Base-by-base conservation (phyloP, 108 stramenopile genomes). In the Fistulifera pelliculosa region DNA sequence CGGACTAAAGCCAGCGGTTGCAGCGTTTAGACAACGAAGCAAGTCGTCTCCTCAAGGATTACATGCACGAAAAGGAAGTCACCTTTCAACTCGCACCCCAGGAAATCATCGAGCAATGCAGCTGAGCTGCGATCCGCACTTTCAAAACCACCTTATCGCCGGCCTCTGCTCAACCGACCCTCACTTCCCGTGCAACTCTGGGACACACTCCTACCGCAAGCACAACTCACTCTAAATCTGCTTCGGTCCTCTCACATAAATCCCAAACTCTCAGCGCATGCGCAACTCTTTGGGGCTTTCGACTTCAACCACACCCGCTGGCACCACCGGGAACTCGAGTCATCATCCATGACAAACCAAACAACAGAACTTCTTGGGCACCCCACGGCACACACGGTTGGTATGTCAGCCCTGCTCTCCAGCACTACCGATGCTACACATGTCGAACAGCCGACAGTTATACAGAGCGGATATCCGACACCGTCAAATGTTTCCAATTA, bases 101-200 rank as follows among this genome's bases (percentile, higher is more conserved):
- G 11, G 41, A 50, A 47, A 40, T 27, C 64, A 64, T 53, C 44
- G 63, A 42, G 52, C 26, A 79, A 80, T 58, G 52, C 60, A 22
- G 79, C 79, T 0, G 69, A 80, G 51, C 61, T n/a, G 74, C 74
- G 17, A 78, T 78, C 14, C 52, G 49, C 8, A 78, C 73, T 16
- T 70, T 56, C 68, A 74, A 43, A 56, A 62, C 15, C 73, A 74
- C 49, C 71, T 74, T 48, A 56, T 38, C 25, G 40, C 16, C 53
- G 38, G 18, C 44, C 26, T 41, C 35, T 60, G 14, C 24, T 54
- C 60, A 14, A 47, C 65, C 19, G 68, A 69, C 42, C 15, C 38
- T 1, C 16, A 52, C 1, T 71, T 71, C 72, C 67, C 0, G 22
- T 65, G 12, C 45, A 48, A 0, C 17, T 62, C 0, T 73, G 72